Conservation (phyloP, 1,284 basidiomycete species). For the Abortiporus biennis region DNA sequence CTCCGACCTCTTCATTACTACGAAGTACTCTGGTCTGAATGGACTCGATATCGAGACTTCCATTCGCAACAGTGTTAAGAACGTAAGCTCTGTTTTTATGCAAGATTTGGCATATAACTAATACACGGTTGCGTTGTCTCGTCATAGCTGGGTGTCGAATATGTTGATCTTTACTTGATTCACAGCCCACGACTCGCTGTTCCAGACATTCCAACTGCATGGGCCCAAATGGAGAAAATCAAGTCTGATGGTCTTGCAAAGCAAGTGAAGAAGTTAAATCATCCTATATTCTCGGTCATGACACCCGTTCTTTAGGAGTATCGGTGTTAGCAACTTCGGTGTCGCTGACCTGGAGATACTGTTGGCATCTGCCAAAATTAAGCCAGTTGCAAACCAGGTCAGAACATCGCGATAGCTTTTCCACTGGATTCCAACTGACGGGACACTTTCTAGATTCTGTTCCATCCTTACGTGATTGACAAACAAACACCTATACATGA, state of each 20-base stretch:
- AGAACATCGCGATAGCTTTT: constrained; percentile 6
- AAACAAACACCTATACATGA: constrained; percentile 48
- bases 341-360: constrained; percentile 54
- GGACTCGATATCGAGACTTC: constrained; percentile 28
- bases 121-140: neutral
- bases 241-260: constrained; percentile 56
- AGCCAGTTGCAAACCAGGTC: constrained; percentile 76
- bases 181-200: constrained; percentile 43
- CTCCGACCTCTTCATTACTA: constrained; percentile 35
- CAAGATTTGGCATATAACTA: neutral
- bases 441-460: constrained; percentile 35
- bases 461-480: constrained; percentile 71
- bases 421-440: neutral
- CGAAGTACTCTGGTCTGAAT: constrained; percentile 50
- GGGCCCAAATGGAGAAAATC: constrained; percentile 64
- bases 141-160: constrained; percentile 56
- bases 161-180: constrained; percentile 71
- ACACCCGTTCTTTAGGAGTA: constrained; percentile 43
- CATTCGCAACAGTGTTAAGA: constrained; percentile 24
- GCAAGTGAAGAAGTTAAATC: constrained; percentile 28
- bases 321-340: constrained; percentile 77
- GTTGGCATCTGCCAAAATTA: constrained; percentile 49
- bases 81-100: constrained; percentile 14
- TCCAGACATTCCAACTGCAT: constrained; percentile 46
- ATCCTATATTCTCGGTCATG: no score